These are phyloP conservation scores for Aspergillus brunneoviolaceus DNA, from an alignment of 2,329 filamentous ascomycete species.

Conservation along the genomic window DNA sequence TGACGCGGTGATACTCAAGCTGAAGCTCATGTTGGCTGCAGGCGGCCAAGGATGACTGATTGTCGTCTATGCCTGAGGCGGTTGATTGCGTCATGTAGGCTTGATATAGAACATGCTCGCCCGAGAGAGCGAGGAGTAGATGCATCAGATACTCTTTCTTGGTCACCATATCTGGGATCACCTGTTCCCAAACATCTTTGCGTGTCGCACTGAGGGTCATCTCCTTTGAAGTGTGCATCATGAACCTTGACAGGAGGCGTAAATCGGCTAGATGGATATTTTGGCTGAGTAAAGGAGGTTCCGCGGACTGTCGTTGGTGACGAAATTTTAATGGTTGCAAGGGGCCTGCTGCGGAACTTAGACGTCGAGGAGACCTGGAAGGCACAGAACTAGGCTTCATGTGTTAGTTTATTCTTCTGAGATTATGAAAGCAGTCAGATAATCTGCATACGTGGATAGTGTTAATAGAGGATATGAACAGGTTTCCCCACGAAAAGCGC, in stretches of 20 bases:
- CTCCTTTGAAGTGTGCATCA: slow-evolving; percentile 17
- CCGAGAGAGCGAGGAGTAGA: slow-evolving; percentile 26
- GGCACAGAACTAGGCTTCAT: neutral
- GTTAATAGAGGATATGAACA: slow-evolving; percentile 16
- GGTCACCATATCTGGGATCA: slow-evolving; percentile 24
- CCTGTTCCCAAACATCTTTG: slow-evolving; percentile 16
- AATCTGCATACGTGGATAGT: neutral
- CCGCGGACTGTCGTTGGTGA: neutral
- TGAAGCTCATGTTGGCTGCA: neutral
- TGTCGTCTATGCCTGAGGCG: neutral
- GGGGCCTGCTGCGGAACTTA: neutral
- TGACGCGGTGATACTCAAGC: slow-evolving; percentile 6
- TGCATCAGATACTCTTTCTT: slow-evolving; percentile 25
- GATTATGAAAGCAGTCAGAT: neutral
- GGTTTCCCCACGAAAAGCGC: slow-evolving; percentile 14
- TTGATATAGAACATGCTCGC: slow-evolving; percentile 18
- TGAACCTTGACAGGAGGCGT: slow-evolving; percentile 19
- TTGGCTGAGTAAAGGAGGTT: neutral
- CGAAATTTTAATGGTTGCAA: slow-evolving; percentile 19
- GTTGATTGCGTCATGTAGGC: neutral
- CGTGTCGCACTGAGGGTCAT: slow-evolving; percentile 14
- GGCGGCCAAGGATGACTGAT: neutral
- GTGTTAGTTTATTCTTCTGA: neutral
- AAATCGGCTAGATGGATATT: slow-evolving; percentile 22
- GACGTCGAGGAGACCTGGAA: neutral